Evolutionary conservation across 2,329 filamentous ascomycete genomes (phyloP).

Genomic region (Rhytidhysteron rufulum): DNA sequence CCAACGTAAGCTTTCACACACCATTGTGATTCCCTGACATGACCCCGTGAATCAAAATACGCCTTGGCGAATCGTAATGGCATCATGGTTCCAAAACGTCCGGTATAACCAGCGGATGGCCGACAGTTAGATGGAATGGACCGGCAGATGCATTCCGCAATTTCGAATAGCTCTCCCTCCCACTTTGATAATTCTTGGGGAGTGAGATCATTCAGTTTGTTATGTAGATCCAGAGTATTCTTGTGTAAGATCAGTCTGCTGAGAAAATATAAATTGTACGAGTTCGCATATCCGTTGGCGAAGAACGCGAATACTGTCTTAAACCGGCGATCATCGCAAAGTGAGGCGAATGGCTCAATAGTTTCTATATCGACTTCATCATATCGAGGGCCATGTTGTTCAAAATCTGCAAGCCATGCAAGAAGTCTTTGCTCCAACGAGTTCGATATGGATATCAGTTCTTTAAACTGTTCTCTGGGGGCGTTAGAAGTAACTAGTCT

Average conservation of each 20-base stretch:
- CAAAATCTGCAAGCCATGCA: conserved; percentile 28
- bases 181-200: conserved; percentile 8
- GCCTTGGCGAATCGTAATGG: conserved; percentile 33
- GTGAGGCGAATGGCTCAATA: conserved; percentile 24
- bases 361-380: conserved; percentile 17
- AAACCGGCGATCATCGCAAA: conserved; percentile 23
- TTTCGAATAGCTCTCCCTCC: conserved; percentile 26
- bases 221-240: conserved; percentile 30
- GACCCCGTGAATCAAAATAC: conserved; percentile 28
- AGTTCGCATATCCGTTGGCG: conserved; percentile 28
- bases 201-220: conserved; percentile 20
- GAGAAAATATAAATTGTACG: conserved; percentile 35
- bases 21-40: conserved; percentile 23
- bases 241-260: conserved; percentile 32
- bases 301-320: conserved; percentile 28
- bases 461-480: conserved; percentile 15
- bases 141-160: conserved; percentile 29
- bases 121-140: conserved; percentile 29
- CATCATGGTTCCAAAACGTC: conserved; percentile 29
- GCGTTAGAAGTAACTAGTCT: conserved; percentile 7
- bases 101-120: conserved; percentile 24
- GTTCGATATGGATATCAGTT: conserved; percentile 23
- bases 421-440: conserved; percentile 21
- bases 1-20: conserved; percentile 27
- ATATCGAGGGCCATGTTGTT: conserved; percentile 27